Evolutionary conservation across 106 monocot genomes (phyloP), one percentile per base, ranked within the genome.

Genomic region (Hemerocallis citrina): DNA sequence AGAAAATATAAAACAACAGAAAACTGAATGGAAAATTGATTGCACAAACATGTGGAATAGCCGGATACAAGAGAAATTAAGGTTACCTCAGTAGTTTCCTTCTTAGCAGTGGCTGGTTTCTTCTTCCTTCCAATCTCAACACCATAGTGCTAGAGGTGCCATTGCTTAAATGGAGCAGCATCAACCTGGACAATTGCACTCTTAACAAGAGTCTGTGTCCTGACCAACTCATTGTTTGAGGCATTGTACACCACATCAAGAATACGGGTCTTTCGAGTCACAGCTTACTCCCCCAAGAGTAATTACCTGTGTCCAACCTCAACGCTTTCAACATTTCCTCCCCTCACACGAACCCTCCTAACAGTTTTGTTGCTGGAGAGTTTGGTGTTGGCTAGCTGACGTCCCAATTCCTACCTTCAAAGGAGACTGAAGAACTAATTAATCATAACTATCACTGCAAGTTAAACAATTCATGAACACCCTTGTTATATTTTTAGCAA

Each of bases 101-200:
- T 47, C 19, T 47, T 47, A 14, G 47, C 47, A 14, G 47, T n/a
- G 4, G 47, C 7, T 12, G 47, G 7, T 4, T 47, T 47, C 47
- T 47, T 47, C 47, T 47, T 47, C 47, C 47, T 47, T n/a, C 47
- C 47, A 47, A 47, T 47, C 13, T 47, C 47, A 47, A 47, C 47
- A 20, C 47, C 19, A 20, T 47, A 47, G 47, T 47, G 47, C 17
- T 14, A 4, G 19, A 47, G 47, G 19, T 47, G n/a, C n/a, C n/a
- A n/a, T n/a, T n/a, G n/a, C n/a, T n/a, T n/a, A n/a, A n/a, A n/a
- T n/a, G n/a, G n/a, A 47, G 47, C 47, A 47, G 47, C 47, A 47
- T 47, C 47, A 47, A 47, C 47, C 19, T 47, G 47, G 13, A 47
- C 47, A n/a, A 47, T 47, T 6, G 47, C 19, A 20, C 47, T 47